phyloP scores from a whole-genome alignment of 495 filamentous ascomycete genomes.

The Tuber microsphaerosporum region DNA sequence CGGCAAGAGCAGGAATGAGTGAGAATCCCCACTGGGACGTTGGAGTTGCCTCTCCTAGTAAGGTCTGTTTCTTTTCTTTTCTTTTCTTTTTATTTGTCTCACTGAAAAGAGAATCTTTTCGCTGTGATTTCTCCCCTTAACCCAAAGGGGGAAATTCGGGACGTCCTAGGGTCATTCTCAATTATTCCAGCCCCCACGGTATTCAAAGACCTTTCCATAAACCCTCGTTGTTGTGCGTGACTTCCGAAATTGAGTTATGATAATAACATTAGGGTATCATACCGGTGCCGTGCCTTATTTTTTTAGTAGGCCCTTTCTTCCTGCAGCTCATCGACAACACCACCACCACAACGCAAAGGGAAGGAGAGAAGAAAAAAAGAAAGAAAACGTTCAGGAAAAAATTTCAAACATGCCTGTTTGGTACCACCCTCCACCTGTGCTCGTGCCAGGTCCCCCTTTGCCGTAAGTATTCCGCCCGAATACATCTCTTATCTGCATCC shows the following conservation, averaged over 20 bases:
- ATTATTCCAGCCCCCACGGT: too few species aligned
- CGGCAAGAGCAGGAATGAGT: too few species aligned
- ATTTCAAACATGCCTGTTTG: slow-evolving; percentile 28
- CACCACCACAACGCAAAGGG: neutral
- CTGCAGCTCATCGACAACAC: neutral
- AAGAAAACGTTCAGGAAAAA: neutral
- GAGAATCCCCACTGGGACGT: too few species aligned
- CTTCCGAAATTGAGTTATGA: neutral
- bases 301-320: neutral
- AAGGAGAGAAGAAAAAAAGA: neutral
- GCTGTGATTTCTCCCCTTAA: too few species aligned
- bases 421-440: slow-evolving; percentile 37
- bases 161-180: too few species aligned
- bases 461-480: slow-evolving; percentile 10
- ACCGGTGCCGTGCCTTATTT: neutral
- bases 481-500: neutral
- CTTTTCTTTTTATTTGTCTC: too few species aligned
- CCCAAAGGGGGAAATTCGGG: too few species aligned
- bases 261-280: neutral
- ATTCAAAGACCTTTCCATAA: neutral
- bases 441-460: slow-evolving; percentile 25
- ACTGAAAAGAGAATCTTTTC: too few species aligned
- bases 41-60: too few species aligned
- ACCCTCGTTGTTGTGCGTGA: neutral
- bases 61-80: too few species aligned